Conservation (phyloP, 2,329 filamentous ascomycete genomes). For the Trichophyton mentagrophytes region DNA sequence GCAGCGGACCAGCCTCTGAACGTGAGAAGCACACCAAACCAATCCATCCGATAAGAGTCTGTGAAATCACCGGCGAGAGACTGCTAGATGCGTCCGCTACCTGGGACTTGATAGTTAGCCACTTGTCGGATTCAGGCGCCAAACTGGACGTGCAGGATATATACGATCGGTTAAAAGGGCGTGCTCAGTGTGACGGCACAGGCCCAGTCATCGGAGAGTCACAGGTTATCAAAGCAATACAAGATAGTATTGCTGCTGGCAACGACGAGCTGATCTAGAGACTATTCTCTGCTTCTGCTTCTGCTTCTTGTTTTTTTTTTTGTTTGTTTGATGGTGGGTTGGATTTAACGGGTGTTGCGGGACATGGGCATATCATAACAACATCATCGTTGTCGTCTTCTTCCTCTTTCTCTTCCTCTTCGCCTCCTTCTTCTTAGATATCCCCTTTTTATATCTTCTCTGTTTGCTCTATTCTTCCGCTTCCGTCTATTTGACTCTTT, state of each 20-base stretch:
- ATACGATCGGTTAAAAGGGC: slow-evolving; percentile 61
- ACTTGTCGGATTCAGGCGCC: slow-evolving; percentile 63
- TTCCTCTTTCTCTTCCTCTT: too few relatives aligned
- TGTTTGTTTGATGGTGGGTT: background rate
- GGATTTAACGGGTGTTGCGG: slow-evolving; percentile 2
- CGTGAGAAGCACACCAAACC: slow-evolving; percentile 17
- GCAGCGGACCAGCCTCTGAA: slow-evolving; percentile 5
- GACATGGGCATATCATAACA: slow-evolving; percentile 3
- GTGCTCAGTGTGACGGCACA: slow-evolving; percentile 72
- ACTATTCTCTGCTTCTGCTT: background rate
- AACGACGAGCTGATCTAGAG: slow-evolving; percentile 57
- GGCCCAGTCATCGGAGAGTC: slow-evolving; percentile 77
- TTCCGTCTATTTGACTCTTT: background rate
- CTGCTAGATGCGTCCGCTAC: slow-evolving; percentile 64
- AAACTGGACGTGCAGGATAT: slow-evolving; percentile 71
- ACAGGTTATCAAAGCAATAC: slow-evolving; percentile 59
- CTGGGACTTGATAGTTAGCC: slow-evolving; percentile 79
- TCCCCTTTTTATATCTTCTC: background rate
- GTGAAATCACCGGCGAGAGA: slow-evolving; percentile 50
- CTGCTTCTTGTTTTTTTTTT: background rate
- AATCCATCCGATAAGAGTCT: slow-evolving; percentile 57
- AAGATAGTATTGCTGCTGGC: slow-evolving; percentile 62
- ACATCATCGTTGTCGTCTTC: too few relatives aligned
- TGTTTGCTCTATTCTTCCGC: background rate
- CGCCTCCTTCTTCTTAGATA: background rate